Evolutionary conservation across 1,284 basidiomycete species (phyloP).

Genomic region (Apiotrichum laibachii): DNA sequence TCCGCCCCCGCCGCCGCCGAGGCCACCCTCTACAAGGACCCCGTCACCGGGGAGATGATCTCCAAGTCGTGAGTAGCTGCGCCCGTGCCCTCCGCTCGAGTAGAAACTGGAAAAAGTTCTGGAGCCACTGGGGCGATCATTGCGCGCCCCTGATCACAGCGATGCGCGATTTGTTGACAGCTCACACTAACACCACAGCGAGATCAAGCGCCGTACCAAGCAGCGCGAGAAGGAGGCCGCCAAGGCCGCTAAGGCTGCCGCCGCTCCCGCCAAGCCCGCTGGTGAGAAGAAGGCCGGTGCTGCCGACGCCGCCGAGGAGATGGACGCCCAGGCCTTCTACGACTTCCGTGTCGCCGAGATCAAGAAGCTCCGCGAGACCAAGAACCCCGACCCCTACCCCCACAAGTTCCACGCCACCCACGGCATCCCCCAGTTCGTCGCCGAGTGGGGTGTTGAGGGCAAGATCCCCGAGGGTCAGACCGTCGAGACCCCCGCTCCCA

Average conservation of each 20-base stretch:
- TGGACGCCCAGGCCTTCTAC: conserved; percentile 74
- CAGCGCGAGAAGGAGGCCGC: conserved; percentile 77
- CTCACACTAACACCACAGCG: conserved; percentile 56
- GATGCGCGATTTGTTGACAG: too few species aligned
- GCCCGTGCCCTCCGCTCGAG: neutral
- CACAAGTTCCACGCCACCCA: conserved; percentile 95
- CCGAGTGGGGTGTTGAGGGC: conserved; percentile 70
- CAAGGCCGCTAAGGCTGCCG: conserved; percentile 74
- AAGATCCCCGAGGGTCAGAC: conserved; percentile 57
- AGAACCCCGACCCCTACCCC: conserved; percentile 90
- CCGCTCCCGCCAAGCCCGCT: conserved; percentile 38
- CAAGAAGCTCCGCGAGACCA: conserved; percentile 77
- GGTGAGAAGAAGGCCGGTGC: conserved; percentile 44
- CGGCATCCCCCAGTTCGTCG: conserved; percentile 75
- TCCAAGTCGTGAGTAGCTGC: conserved; percentile 73
- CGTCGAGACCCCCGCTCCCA: conserved; percentile 32
- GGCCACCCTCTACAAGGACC: conserved; percentile 59
- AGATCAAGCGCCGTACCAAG: conserved; percentile 87
- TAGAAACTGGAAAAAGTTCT: neutral
- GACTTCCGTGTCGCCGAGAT: conserved; percentile 88
- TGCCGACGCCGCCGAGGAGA: conserved; percentile 47
- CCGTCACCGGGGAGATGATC: conserved; percentile 88
- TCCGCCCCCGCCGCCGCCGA: conserved; percentile 38
- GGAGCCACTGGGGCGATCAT: neutral
- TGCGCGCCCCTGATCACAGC: neutral